Percentiles rank a stretch among this genome's conserved stretches.
phyloP scores from a whole-genome alignment of 805 yeast genomes.

The Wilhelminamyces savonicus region DNA sequence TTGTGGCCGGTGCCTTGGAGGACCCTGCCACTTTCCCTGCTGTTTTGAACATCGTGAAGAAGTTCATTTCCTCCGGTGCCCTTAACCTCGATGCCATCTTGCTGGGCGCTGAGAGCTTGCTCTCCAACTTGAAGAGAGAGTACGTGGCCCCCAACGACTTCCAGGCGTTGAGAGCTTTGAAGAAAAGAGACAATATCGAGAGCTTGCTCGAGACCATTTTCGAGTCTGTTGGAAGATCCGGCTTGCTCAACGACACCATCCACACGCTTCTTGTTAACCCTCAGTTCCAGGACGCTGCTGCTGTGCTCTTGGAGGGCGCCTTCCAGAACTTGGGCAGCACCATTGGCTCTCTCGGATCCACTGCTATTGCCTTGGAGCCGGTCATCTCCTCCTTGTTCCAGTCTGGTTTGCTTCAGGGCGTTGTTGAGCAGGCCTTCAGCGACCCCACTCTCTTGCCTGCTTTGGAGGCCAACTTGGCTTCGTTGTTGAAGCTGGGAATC shows the following conservation, averaged over 20 bases:
- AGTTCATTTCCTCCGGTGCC: conserved; percentile 12
- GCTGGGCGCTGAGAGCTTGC: conserved; percentile 8
- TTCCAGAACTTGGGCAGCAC: conserved; percentile 13
- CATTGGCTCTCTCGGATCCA: conserved; percentile 7
- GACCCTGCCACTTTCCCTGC: conserved; percentile 19
- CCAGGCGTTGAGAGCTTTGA: too few relatives aligned
- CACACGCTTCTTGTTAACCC: conserved; percentile 15
- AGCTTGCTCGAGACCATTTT: conserved; percentile 25
- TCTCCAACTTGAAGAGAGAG: conserved; percentile 5
- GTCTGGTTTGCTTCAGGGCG: conserved; percentile 19
- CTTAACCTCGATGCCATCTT: conserved; percentile 9
- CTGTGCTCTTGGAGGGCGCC: conserved; percentile 15
- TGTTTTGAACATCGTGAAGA: conserved; percentile 12
- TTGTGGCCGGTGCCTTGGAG: conserved; percentile 16
- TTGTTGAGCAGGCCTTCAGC: conserved; percentile 14
- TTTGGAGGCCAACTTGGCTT: conserved; percentile 13
- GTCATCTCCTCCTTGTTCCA: conserved; percentile 11
- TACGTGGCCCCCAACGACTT: conserved; percentile 1
- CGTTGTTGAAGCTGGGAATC: conserved; percentile 10
- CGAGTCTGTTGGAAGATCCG: conserved; percentile 19
- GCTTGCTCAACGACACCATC: conserved; percentile 18
- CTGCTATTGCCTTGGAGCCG: conserved; percentile 14
- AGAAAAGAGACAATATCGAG: conserved; percentile 23
- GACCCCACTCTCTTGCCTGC: conserved; percentile 18
- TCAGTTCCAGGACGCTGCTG: conserved; percentile 18